Evolutionary conservation across 495 filamentous ascomycete species (phyloP).

Genomic region (Neurospora tetraspora): DNA sequence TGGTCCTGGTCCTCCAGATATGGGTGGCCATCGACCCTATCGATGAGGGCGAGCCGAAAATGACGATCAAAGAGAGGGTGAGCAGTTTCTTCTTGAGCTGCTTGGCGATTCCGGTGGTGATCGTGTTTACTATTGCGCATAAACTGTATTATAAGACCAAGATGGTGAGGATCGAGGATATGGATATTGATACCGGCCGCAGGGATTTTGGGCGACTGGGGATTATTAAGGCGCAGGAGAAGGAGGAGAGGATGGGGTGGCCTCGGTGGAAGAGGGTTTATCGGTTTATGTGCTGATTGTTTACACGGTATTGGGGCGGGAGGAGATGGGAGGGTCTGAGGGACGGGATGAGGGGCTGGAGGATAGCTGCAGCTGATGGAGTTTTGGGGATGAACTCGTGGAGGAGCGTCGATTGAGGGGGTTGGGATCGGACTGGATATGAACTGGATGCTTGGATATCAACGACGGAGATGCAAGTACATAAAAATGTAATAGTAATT

Average conservation of each 20-base stretch:
- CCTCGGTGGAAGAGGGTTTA: slow-evolving; percentile 80
- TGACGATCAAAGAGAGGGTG: slow-evolving; percentile 30
- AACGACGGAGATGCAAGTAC: neutral
- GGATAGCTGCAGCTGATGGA: too few relatives aligned
- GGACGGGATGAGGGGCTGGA: too few relatives aligned
- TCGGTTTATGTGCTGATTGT: slow-evolving; percentile 35
- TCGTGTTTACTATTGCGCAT: slow-evolving; percentile 66
- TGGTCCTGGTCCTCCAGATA: slow-evolving; percentile 80
- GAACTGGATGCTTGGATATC: neutral
- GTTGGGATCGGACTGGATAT: neutral
- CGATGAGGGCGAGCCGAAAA: too few relatives aligned
- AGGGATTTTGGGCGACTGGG: slow-evolving; percentile 71
- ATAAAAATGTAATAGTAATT: neutral
- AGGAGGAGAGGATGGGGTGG: slow-evolving; percentile 63
- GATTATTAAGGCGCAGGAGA: slow-evolving; percentile 71
- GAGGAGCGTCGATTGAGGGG: too few relatives aligned
- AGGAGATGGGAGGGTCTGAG: too few relatives aligned
- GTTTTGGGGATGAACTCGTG: too few relatives aligned
- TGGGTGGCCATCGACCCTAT: slow-evolving; percentile 69
- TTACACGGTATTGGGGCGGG: too few relatives aligned
- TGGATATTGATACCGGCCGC: slow-evolving; percentile 85
- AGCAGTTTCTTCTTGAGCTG: slow-evolving; percentile 70
- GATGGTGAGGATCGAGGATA: slow-evolving; percentile 54
- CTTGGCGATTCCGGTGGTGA: slow-evolving; percentile 71
- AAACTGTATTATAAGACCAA: slow-evolving; percentile 67